phyloP scores from a whole-genome alignment of 2,329 filamentous ascomycete genomes.

The Cladosporium velox region DNA sequence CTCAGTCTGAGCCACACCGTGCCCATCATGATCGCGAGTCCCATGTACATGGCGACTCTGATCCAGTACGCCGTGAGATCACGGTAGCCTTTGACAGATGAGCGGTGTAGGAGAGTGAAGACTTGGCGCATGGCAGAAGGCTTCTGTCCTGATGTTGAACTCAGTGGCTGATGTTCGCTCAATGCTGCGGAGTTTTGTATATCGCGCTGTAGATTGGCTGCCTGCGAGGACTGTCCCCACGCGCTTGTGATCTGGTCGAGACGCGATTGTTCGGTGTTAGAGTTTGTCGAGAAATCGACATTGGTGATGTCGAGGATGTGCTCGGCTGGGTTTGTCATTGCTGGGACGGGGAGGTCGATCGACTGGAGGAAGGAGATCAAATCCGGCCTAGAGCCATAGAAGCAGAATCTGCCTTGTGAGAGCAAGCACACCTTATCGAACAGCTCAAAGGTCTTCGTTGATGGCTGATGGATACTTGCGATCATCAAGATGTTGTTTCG shows the following conservation, averaged over 20 bases:
- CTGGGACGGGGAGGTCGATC: slow-evolving; percentile 61
- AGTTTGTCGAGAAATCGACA: slow-evolving; percentile 62
- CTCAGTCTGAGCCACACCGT: slow-evolving; percentile 79
- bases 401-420: slow-evolving; percentile 67
- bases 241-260: background rate
- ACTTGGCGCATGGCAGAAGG: slow-evolving; percentile 9
- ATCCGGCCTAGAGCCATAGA: slow-evolving; percentile 62
- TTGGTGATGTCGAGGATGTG: slow-evolving; percentile 75
- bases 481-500: slow-evolving; percentile 56
- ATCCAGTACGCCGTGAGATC: slow-evolving; percentile 81
- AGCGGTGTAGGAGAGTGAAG: slow-evolving; percentile 70
- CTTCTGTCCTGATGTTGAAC: background rate
- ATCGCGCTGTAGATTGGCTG: slow-evolving; percentile 8
- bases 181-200: background rate
- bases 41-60: slow-evolving; percentile 75
- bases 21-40: slow-evolving; percentile 79
- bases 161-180: slow-evolving; percentile 34
- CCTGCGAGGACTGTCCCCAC: background rate
- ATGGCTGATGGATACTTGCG: slow-evolving; percentile 82
- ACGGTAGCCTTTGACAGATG: slow-evolving; percentile 76
- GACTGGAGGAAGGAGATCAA: slow-evolving; percentile 62
- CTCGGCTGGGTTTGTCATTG: slow-evolving; percentile 74
- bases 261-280: background rate
- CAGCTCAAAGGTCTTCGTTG: slow-evolving; percentile 71
- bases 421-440: slow-evolving; percentile 76